A percentile compares a stretch with the other conserved stretches of the same genome.
Evolutionary conservation across 768 basidiomycete genomes (phyloP).

Genomic region (Lactarius vividus): DNA sequence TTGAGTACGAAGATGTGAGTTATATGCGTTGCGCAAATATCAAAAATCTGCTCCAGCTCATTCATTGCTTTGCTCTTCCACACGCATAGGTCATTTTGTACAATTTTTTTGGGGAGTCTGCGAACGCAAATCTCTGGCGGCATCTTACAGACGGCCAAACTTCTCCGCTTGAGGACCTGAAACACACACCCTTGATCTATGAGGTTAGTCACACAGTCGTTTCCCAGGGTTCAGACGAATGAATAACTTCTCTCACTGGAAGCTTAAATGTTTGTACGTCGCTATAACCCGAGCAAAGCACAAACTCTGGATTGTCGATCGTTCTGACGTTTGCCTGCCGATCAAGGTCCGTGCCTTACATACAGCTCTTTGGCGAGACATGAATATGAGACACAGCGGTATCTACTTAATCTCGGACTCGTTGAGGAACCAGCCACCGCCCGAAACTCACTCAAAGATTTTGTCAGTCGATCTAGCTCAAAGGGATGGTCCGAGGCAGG

Average conservation of each 20-base stretch:
- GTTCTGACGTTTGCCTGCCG: constrained; percentile 43
- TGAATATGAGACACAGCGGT: constrained; percentile 1
- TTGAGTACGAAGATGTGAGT: constrained; percentile 62
- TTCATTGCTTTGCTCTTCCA: neutral
- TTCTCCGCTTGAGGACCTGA: neutral
- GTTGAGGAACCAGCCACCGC: neutral
- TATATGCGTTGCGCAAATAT: neutral
- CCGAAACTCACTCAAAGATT: constrained; percentile 1
- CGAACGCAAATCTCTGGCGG: constrained; percentile 34
- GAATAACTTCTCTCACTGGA: neutral
- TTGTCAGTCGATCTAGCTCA: constrained; percentile 4
- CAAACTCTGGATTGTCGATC: constrained; percentile 67
- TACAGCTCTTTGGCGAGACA: constrained; percentile 16
- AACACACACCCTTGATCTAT: constrained; percentile 7
- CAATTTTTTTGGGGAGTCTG: constrained; percentile 72
- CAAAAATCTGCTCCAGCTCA: neutral
- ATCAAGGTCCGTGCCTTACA: constrained; percentile 45
- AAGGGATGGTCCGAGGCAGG: constrained; percentile 18
- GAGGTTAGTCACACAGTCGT: constrained; percentile 6
- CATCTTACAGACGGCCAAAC: neutral
- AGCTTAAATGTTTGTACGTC: constrained; percentile 71
- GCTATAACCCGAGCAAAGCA: constrained; percentile 68
- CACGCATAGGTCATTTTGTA: constrained; percentile 59
- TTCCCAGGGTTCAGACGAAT: neutral
- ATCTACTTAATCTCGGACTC: constrained; percentile 6